Base-by-base conservation (phyloP, 1,139 yeast species). In the Sugiyamaella novakii region DNA sequence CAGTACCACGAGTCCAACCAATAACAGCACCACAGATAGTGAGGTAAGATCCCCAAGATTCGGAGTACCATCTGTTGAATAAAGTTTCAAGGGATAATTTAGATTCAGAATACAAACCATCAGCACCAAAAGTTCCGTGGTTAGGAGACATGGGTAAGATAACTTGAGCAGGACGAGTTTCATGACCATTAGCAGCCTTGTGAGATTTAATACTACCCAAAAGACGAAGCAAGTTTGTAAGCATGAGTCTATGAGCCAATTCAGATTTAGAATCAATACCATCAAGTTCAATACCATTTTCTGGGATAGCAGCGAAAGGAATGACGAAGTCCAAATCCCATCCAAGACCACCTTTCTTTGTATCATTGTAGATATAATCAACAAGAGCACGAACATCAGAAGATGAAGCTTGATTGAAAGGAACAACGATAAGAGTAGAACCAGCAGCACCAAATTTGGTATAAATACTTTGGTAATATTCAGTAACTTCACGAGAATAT, bases 1-100 rank as follows among this genome's bases (percentile, higher is more conserved):
- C 98, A 56, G 98, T 92, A 73, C 98, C 98, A 80, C 98, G 88
- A 57, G 98, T 92, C 98, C 98, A 92, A 68, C 98, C 98, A 71
- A 92, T 92, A 59, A 92, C 81, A 47, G 98, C 97, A 78, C 98
- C 98, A 73, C 98, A 91, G 56, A 92, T 78, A 55, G 98, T 92
- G 73, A 92, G 83, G 76, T 87, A 94, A 59, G 87, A 77, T 48
- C 84, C 84, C 98, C 98, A 92, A 55, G 91, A 87, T 78, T 92
- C 98, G 45, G 98, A 91, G 72, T 84, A 80, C 98, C 98, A 92
- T 79, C 97, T 87, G 84, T 91, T 91, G 81, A 92, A 88, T 69
- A 92, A 77, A 30, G 98, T 91, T 76, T 92, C 98, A 62, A 92
- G 78, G 44, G 95, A 87, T 55, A 92, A 77, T 79, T 92, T 92